These are phyloP conservation scores for Fusarium guadeloupense DNA, from an alignment of 2,329 filamentous ascomycete species.

Conservation along the genomic window DNA sequence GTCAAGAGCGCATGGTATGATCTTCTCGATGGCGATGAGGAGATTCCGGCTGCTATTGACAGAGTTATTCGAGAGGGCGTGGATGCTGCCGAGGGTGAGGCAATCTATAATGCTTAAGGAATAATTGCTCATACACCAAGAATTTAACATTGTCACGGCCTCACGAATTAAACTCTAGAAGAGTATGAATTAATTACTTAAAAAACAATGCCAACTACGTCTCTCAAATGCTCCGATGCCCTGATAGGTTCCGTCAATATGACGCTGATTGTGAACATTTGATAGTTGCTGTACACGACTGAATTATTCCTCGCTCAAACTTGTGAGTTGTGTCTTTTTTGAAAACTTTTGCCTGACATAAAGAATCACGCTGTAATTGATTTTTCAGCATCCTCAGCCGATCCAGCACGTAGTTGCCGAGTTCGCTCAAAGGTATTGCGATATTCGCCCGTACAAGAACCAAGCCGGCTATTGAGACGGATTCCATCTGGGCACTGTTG, in stretches of 20 bases:
- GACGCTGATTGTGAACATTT: not conserved
- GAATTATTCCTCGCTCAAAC: not conserved
- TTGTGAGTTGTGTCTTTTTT: not conserved
- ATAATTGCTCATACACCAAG: not conserved
- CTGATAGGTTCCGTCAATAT: not conserved
- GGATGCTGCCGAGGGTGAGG: conserved; percentile 63
- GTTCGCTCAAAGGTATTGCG: conserved; percentile 37
- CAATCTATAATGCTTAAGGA: conserved; percentile 42
- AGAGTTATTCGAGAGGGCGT: conserved; percentile 60
- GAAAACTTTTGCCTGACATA: not conserved
- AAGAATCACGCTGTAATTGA: not conserved
- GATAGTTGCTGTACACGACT: not conserved
- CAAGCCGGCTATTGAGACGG: conserved; percentile 44
- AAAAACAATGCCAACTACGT: not conserved
- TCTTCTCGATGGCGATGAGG: conserved; percentile 63
- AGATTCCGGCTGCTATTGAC: conserved; percentile 57
- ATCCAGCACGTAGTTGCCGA: conserved; percentile 9
- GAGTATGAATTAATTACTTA: not conserved
- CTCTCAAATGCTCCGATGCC: not conserved
- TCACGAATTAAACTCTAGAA: not conserved
- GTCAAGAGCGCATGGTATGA: conserved; percentile 64
- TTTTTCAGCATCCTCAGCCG: conserved; percentile 1
- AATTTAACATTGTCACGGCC: not conserved
- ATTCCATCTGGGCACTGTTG: conserved; percentile 18
- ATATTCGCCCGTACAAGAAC: conserved; percentile 27